Evolutionary conservation across 306 rosid genomes (phyloP), one percentile per base, ranked within the genome.

Genomic region (Leucaena leucocephala): DNA sequence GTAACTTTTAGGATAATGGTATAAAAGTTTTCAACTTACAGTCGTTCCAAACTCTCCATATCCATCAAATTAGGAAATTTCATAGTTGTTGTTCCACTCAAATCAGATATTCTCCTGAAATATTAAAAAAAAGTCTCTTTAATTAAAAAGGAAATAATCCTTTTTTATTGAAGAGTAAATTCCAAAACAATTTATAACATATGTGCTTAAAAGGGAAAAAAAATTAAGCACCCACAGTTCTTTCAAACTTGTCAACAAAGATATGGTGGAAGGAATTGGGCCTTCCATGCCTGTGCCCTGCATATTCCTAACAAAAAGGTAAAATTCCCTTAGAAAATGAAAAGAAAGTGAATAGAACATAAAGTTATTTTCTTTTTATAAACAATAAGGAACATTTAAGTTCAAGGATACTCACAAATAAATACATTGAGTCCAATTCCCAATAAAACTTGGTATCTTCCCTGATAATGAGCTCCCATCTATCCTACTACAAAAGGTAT

Each of bases 221-320:
- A 43, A 14, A 58, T 69, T 15, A 4, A 13, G 78, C 8, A 71
- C 97, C 88, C 76, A 90, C 96, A 93, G 34, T 22, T 79, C 11
- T 1, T 59, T 21, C 76, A 90, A 77, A 27, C 27, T 67, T 82
- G 35, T 85, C 83, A 93, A 81, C 17, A 9, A 21, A 16, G 92
- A 84, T 72, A 90, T 77, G 44, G 46, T 76, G 22, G 78, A 27
- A 80, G 94, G 96, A 88, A 93, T 75, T 5, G 97, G 92, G 15
- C 85, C 91, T 67, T 86, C 96, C 96, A 90, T 82, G 38, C 89
- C 84, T 43, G 96, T 90, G 67, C 97, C 97, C 81, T 89, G 96
- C 72, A 93, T 48, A 83, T 89, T 73, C 85, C 96, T 93, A 76
- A 82, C 22, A 59, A 52, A 50, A 74, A 68, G 11, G 7, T 2